Percentiles rank a stretch among this genome's conserved stretches.
phyloP scores from a whole-genome alignment of 768 basidiomycete species.

The Termitomyces sp. region DNA sequence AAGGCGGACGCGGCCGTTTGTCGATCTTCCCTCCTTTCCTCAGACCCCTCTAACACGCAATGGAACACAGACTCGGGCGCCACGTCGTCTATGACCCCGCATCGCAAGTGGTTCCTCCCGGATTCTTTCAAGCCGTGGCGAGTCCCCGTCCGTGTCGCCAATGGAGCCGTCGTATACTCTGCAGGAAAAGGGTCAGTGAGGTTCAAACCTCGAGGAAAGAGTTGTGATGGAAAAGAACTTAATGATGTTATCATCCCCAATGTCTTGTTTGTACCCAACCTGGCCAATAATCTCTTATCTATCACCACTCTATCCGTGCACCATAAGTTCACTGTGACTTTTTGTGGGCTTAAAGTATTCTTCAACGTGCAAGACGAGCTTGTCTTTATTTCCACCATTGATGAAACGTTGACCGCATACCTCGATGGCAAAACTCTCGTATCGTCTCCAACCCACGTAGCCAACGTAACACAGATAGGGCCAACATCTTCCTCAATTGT shows the following conservation, averaged over 20 bases:
- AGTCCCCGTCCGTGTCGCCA: neutral
- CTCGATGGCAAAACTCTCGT: too few species aligned
- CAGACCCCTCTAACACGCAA: neutral
- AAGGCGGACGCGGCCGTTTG: neutral
- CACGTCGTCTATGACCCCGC: neutral
- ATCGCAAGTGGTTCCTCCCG: neutral
- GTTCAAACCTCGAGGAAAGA: neutral
- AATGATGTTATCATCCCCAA: conserved; percentile 10
- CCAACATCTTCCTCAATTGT: neutral
- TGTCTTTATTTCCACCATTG: neutral
- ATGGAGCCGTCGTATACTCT: neutral
- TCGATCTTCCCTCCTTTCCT: neutral
- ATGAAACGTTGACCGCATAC: too few species aligned
- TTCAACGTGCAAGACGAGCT: neutral
- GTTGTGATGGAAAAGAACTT: too few species aligned
- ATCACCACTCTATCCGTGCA: neutral
- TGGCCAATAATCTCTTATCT: conserved; percentile 11
- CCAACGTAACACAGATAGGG: neutral
- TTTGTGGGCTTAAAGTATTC: neutral
- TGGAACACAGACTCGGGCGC: too few species aligned
- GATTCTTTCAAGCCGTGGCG: neutral
- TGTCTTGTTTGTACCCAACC: conserved; percentile 9
- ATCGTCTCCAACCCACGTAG: too few species aligned
- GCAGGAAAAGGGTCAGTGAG: neutral
- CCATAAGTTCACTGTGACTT: neutral